phyloP scores from a whole-genome alignment of 306 rosid genomes.

The Sphenostylis stenocarpa region DNA sequence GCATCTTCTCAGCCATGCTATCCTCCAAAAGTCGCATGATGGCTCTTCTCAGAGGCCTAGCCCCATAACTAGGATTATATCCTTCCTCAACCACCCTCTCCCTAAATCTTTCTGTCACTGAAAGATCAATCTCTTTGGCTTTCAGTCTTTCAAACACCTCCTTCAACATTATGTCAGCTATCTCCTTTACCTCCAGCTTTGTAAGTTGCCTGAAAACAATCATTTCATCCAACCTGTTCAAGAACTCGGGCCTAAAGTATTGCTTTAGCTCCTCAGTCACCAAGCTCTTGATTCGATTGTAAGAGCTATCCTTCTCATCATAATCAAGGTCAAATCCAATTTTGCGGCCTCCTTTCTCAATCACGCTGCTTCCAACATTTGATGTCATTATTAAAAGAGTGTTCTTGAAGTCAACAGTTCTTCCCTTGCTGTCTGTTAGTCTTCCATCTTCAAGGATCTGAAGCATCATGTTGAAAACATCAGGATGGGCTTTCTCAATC shows the following conservation, averaged over 20 bases:
- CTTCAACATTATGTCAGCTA: constrained; percentile 90
- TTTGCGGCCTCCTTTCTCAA: constrained; percentile 92
- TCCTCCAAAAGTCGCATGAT: constrained; percentile 97
- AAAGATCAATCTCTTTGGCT: constrained; percentile 74
- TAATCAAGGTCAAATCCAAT: constrained; percentile 88
- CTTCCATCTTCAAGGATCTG: constrained; percentile 96
- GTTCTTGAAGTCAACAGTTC: constrained; percentile 96
- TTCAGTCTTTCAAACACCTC: constrained; percentile 92
- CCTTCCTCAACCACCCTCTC: constrained; percentile 96
- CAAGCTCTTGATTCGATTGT: constrained; percentile 87
- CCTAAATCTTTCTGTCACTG: constrained; percentile 89
- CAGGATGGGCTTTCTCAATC: constrained; percentile 98
- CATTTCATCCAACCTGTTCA: constrained; percentile 94
- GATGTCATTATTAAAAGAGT: constrained; percentile 96
- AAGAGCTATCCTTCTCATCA: constrained; percentile 93
- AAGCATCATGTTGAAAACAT: constrained; percentile 97
- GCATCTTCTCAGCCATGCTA: constrained; percentile 99
- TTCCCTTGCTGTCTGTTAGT: constrained; percentile 92
- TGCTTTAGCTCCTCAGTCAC: constrained; percentile 92
- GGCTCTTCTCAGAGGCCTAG: constrained; percentile 96
- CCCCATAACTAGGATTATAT: constrained; percentile 93
- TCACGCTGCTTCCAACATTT: constrained; percentile 94
- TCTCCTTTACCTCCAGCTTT: constrained; percentile 90
- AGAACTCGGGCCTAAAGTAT: constrained; percentile 89
- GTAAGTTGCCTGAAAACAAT: constrained; percentile 95